These are phyloP conservation scores for Lenzites betulinus DNA, from an alignment of 768 basidiomycete genomes.

Conservation along the genomic window DNA sequence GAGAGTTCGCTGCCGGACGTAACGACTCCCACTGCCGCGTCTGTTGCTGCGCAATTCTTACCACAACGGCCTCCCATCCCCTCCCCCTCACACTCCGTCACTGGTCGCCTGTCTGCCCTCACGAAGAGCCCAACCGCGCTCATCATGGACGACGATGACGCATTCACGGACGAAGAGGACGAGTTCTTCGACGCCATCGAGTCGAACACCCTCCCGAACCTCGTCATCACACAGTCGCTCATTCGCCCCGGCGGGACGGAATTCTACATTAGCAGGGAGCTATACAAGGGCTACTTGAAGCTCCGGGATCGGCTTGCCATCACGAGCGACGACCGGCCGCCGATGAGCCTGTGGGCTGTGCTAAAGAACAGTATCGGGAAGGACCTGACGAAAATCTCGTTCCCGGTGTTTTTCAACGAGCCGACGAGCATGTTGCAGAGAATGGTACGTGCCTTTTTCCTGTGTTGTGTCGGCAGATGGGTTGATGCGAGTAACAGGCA, in stretches of 20 bases:
- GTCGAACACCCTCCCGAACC: constrained; percentile 71
- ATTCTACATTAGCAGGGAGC: constrained; percentile 39
- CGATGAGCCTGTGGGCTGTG: constrained; percentile 91
- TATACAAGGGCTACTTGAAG: constrained; percentile 70
- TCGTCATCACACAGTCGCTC: constrained; percentile 69
- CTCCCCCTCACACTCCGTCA: background rate
- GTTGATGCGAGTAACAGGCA: constrained; percentile 42
- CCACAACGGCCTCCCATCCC: background rate
- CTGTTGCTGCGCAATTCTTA: constrained; percentile 21
- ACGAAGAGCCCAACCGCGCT: constrained; percentile 3
- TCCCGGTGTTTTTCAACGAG: constrained; percentile 92
- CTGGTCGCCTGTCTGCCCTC: constrained; percentile 5
- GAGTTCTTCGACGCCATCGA: constrained; percentile 99
- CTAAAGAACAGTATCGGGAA: constrained; percentile 95
- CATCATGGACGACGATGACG: constrained; percentile 32
- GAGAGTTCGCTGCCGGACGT: background rate
- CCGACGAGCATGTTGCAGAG: constrained; percentile 96
- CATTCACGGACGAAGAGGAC: constrained; percentile 81
- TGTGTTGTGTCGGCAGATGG: background rate
- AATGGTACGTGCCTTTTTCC: constrained; percentile 56
- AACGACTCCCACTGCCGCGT: constrained; percentile 24
- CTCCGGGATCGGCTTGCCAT: constrained; percentile 64
- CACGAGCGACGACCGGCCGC: constrained; percentile 75
- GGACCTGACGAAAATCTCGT: constrained; percentile 93
- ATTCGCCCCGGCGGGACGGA: constrained; percentile 42